These are phyloP conservation scores for Wickerhamiella azyma DNA, from an alignment of 805 yeast species.

Conservation along the genomic window DNA sequence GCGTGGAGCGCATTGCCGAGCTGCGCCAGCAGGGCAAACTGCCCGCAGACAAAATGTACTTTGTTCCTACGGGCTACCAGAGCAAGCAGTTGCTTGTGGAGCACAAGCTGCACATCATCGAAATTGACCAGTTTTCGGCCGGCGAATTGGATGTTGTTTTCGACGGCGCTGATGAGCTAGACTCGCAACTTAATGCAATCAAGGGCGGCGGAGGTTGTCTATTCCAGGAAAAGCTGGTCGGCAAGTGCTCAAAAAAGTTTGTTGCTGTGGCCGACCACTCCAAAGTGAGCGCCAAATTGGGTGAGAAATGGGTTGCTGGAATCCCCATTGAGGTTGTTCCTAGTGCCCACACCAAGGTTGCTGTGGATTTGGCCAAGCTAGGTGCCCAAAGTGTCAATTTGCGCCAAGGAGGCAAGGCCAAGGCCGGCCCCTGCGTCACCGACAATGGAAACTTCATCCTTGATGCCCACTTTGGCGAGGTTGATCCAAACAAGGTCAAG, in stretches of 20 bases:
- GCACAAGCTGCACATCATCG: constrained; percentile 65
- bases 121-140: constrained; percentile 54
- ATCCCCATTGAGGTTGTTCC: constrained; percentile 95
- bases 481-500: constrained; percentile 33
- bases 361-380: constrained; percentile 42
- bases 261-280: constrained; percentile 86
- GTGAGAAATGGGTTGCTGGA: constrained; percentile 75
- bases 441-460: constrained; percentile 89
- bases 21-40: constrained; percentile 25
- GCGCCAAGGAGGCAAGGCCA: constrained; percentile 79
- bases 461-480: constrained; percentile 83
- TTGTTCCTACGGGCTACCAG: constrained; percentile 96
- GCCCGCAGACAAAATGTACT: constrained; percentile 43
- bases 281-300: constrained; percentile 62
- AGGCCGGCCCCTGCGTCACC: constrained; percentile 95
- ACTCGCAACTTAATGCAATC: constrained; percentile 62
- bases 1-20: constrained; percentile 86
- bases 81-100: constrained; percentile 71
- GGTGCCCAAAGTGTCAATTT: constrained; percentile 53
- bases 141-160: constrained; percentile 82
- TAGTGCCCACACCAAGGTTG: constrained; percentile 65
- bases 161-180: constrained; percentile 98
- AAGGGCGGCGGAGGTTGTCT: constrained; percentile 99
- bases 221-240: constrained; percentile 91
- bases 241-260: constrained; percentile 60